These are phyloP conservation scores for Diaporthe velutina DNA, from an alignment of 2,329 filamentous ascomycete species.

Conservation along the genomic window DNA sequence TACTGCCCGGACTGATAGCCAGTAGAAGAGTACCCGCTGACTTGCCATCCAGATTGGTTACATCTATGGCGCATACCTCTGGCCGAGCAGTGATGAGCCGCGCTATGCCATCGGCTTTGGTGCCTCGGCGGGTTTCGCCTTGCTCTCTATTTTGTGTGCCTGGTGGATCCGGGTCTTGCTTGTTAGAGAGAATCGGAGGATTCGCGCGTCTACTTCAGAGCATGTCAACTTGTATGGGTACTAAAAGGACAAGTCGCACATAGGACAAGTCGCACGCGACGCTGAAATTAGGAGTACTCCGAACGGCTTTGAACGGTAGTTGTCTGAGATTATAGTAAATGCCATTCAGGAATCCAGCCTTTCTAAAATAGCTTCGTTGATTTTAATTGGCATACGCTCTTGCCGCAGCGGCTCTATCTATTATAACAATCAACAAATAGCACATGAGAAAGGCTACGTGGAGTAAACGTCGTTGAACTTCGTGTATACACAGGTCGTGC, in stretches of 20 bases:
- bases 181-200: not conserved
- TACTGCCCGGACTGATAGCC: no score
- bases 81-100: conserved; percentile 49
- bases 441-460: not conserved
- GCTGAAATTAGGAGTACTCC: no score
- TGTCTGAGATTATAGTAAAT: not conserved
- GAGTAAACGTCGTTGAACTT: not conserved
- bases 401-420: not conserved
- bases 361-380: not conserved
- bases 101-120: conserved; percentile 42
- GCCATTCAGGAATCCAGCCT: no score
- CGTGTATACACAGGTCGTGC: no score
- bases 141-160: conserved; percentile 19
- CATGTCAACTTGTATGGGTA: conserved; percentile 14
- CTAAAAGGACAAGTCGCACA: no score
- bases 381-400: not conserved
- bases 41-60: conserved; percentile 47
- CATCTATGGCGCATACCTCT: conserved; percentile 56
- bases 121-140: conserved; percentile 20
- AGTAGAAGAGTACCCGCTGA: not conserved
- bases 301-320: fast-evolving
- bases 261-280: not conserved
- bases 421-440: no score
- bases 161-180: conserved; percentile 23
- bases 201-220: conserved; percentile 13